Percentiles rank a stretch among this genome's conserved stretches.
Evolutionary conservation across 23 red algal species (phyloP).

Genomic region (Gracilariopsis chorda): DNA sequence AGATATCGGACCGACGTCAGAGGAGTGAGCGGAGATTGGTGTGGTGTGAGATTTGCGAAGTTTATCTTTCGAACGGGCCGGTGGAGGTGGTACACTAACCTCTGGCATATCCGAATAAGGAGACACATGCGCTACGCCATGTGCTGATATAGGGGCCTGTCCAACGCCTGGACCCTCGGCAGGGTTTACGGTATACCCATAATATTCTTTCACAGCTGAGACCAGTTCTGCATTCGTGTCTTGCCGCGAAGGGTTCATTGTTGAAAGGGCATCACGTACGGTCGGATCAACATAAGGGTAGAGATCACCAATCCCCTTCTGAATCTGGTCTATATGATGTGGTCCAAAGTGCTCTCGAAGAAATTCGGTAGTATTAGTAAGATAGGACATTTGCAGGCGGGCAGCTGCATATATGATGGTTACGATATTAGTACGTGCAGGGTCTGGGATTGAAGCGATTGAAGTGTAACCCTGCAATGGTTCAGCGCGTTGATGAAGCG

Average conservation of each 20-base stretch:
- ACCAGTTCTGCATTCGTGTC: conserved; percentile 39
- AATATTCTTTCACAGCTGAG: conserved; percentile 62
- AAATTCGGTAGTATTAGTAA: conserved; percentile 46
- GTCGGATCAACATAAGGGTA: conserved; percentile 20
- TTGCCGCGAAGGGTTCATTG: not conserved
- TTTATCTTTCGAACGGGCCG: not conserved
- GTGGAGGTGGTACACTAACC: not conserved
- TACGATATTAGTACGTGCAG: conserved; percentile 48
- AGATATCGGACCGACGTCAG: conserved; percentile 12
- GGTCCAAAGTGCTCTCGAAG: conserved; percentile 48
- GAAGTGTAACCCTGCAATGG: conserved; percentile 56
- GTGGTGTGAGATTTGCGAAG: conserved; percentile 27
- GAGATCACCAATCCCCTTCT: conserved; percentile 34
- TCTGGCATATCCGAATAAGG: not conserved
- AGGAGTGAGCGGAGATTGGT: conserved; percentile 24
- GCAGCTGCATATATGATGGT: conserved; percentile 54
- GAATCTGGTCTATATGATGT: conserved; percentile 44
- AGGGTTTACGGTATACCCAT: conserved; percentile 24
- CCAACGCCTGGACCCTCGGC: not conserved
- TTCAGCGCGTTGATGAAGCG: conserved; percentile 39
- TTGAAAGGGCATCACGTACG: conserved; percentile 45
- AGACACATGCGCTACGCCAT: not conserved
- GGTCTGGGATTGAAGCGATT: conserved; percentile 46
- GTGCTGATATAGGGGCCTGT: not conserved
- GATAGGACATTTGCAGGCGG: conserved; percentile 52